Evolutionary conservation across 345 rosid species (phyloP).

Genomic region (Heritiera littoralis): DNA sequence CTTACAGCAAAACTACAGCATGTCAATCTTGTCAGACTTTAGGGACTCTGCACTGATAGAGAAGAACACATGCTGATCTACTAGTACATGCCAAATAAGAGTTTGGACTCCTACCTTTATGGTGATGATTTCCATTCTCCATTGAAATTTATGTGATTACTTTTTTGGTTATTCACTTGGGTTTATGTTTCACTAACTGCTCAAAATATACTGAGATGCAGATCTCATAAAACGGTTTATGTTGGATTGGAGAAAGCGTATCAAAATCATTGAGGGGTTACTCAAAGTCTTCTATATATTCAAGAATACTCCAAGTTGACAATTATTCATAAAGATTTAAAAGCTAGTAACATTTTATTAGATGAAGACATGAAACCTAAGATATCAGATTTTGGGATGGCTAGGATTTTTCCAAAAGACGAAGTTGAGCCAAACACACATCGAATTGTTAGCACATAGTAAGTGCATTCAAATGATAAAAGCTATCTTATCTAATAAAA

Average conservation of each 20-base stretch:
- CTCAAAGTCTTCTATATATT: conserved; percentile 37
- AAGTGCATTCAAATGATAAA: not conserved
- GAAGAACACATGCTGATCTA: conserved; percentile 24
- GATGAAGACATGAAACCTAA: conserved; percentile 12
- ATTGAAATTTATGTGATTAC: too few species aligned
- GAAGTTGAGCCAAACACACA: not conserved
- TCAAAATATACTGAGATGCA: not conserved
- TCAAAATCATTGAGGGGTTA: conserved; percentile 5
- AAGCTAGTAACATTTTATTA: conserved; percentile 17
- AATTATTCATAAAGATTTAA: conserved; percentile 27
- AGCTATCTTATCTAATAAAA: not conserved
- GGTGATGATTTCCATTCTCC: not conserved
- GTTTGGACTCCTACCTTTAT: conserved; percentile 26
- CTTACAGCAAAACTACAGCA: conserved; percentile 25
- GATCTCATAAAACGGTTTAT: not conserved
- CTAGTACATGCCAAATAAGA: conserved; percentile 21
- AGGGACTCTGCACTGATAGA: conserved; percentile 17
- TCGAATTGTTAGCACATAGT: conserved; percentile 22
- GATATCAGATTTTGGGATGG: conserved; percentile 17
- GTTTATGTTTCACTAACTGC: not conserved
- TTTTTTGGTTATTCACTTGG: too few species aligned
- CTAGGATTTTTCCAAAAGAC: conserved; percentile 18
- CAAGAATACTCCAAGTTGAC: conserved; percentile 35
- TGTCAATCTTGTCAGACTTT: conserved; percentile 23
- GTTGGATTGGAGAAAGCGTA: not conserved